A percentile compares a stretch with the other conserved stretches of the same genome.
Conservation (phyloP, 2,329 filamentous ascomycete genomes). For the Epichloe glyceriae region DNA sequence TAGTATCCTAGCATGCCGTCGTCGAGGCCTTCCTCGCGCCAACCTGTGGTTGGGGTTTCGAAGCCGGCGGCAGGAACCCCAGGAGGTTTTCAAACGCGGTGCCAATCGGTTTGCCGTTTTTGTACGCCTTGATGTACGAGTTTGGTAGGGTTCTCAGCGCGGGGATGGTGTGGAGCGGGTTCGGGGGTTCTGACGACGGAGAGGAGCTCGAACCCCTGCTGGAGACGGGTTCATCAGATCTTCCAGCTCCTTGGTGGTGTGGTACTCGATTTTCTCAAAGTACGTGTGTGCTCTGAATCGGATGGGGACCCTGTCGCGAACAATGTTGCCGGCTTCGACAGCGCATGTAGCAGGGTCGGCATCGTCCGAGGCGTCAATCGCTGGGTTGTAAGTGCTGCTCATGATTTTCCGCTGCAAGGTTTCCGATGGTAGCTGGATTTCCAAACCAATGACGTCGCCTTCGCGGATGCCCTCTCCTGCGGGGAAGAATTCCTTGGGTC, state of each 20-base stretch:
- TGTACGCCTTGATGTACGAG: slow-evolving; percentile 79
- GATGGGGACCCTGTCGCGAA: slow-evolving; percentile 90
- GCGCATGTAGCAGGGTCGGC: slow-evolving; percentile 18
- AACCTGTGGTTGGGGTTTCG: slow-evolving; percentile 54
- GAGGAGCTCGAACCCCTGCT: slow-evolving; percentile 24
- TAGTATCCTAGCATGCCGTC: slow-evolving; percentile 95
- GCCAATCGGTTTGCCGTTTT: slow-evolving; percentile 78
- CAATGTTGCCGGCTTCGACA: slow-evolving; percentile 61
- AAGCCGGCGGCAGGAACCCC: slow-evolving; percentile 83
- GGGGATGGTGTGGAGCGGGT: slow-evolving; percentile 58
- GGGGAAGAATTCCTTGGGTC: slow-evolving; percentile 80
- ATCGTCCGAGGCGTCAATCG: slow-evolving; percentile 56
- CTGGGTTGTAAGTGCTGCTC: slow-evolving; percentile 74
- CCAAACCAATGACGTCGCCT: slow-evolving; percentile 86
- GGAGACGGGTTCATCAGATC: slow-evolving; percentile 63
- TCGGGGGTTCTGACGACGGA: slow-evolving; percentile 45
- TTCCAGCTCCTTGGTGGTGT: slow-evolving; percentile 76
- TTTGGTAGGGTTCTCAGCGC: slow-evolving; percentile 77
- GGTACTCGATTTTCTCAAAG: slow-evolving; percentile 87
- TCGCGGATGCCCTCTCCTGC: slow-evolving; percentile 68
- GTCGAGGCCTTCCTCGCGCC: slow-evolving; percentile 80
- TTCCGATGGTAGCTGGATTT: slow-evolving; percentile 81
- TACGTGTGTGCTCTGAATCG: slow-evolving; percentile 88
- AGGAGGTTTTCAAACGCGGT: slow-evolving; percentile 80
- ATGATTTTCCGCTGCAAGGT: slow-evolving; percentile 79